phyloP scores from a whole-genome alignment of 257 asterid species.

The Solanum chiquidenum region DNA sequence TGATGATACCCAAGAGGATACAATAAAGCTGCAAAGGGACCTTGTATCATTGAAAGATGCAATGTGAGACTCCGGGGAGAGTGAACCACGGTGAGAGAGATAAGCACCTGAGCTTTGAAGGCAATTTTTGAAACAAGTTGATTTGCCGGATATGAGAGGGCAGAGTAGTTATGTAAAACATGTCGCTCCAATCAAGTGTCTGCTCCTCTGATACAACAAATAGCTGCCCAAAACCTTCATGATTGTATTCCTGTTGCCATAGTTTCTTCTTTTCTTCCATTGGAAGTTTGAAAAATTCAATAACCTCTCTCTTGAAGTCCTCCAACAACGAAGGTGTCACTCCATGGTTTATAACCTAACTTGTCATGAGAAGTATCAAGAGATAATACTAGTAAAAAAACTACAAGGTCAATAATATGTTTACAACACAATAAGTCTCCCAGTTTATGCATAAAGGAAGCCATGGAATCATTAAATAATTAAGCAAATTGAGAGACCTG shows the following conservation, averaged over 20 bases:
- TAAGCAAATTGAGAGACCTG: constrained; percentile 20
- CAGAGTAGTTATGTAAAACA: constrained; percentile 36
- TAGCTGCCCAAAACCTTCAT: constrained; percentile 47
- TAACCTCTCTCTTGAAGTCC: constrained; percentile 20
- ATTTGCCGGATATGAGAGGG: constrained; percentile 19
- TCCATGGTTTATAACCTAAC: constrained; percentile 38
- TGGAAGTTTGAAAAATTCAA: constrained; percentile 21
- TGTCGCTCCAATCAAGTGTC: constrained; percentile 56
- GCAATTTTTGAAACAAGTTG: constrained; percentile 24
- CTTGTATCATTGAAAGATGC: neutral
- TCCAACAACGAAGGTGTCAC: constrained; percentile 24
- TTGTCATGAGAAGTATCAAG: no score
- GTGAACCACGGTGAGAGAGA: neutral
- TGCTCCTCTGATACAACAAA: constrained; percentile 47
- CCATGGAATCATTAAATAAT: no score
- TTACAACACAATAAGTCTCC: no score
- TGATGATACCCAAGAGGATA: neutral
- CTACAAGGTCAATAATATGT: no score
- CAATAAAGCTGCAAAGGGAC: neutral
- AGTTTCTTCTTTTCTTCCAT: constrained; percentile 30
- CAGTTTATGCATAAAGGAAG: no score
- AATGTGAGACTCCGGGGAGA: neutral
- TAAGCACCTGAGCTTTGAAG: constrained; percentile 26
- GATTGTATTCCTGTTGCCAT: constrained; percentile 37
- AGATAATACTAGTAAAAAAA: no score